A percentile compares a stretch with the other conserved stretches of the same genome.
Conservation (phyloP, 768 basidiomycete species). For the Boletus sensibilis region DNA sequence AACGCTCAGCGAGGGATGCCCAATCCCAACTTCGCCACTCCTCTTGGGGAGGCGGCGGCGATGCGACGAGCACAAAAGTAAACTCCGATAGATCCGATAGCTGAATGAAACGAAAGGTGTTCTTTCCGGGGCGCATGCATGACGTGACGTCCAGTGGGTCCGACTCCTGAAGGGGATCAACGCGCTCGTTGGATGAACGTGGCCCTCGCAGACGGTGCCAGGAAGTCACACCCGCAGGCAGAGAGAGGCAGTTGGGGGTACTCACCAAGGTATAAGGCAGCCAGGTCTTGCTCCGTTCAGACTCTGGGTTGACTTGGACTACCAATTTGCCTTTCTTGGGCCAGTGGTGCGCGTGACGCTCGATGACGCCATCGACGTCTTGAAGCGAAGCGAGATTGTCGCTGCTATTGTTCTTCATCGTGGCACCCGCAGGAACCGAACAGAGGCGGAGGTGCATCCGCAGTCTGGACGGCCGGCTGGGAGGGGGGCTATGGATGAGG, state of each 20-base stretch:
- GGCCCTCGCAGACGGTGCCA: not conserved
- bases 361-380: conserved; percentile 8
- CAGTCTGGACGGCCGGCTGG: conserved; percentile 12
- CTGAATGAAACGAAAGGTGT: conserved; percentile 51
- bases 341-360: conserved; percentile 36
- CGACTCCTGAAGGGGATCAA: conserved; percentile 25
- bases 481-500: not conserved
- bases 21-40: conserved; percentile 26
- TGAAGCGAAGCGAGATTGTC: not conserved
- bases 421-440: conserved; percentile 13
- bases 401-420: not conserved
- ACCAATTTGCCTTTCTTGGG: conserved; percentile 45
- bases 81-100: conserved; percentile 41
- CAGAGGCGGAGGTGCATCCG: conserved; percentile 22
- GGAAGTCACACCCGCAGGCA: not conserved
- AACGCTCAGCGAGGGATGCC: conserved; percentile 12
- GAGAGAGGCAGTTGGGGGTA: not conserved
- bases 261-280: conserved; percentile 46
- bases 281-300: conserved; percentile 37
- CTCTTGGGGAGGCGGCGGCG: conserved; percentile 21
- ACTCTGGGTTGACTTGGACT: conserved; percentile 44
- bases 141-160: conserved; percentile 42
- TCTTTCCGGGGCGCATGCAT: conserved; percentile 42
- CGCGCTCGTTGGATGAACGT: not conserved
- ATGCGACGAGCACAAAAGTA: conserved; percentile 46